phyloP scores from a whole-genome alignment of 2,329 filamentous ascomycete genomes.

The Epichloe uncinata region DNA sequence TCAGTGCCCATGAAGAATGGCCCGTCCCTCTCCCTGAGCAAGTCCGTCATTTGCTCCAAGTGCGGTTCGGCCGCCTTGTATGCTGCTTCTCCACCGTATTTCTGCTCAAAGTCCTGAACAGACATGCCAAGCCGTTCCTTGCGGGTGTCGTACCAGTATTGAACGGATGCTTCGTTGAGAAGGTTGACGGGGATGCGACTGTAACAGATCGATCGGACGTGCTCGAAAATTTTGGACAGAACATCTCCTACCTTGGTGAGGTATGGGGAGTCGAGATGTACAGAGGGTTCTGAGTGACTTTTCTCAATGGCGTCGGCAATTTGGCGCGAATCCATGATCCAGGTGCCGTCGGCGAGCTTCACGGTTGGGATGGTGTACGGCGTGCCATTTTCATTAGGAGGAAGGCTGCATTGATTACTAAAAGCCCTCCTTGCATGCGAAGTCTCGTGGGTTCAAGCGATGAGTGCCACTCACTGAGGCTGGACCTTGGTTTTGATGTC shows the following conservation, averaged over 20 bases:
- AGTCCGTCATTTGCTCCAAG: conserved; percentile 14
- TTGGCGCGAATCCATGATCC: conserved; percentile 48
- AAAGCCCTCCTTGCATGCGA: background rate
- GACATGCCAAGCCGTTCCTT: conserved; percentile 34
- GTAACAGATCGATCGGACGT: conserved; percentile 29
- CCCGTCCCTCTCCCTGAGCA: conserved; percentile 42
- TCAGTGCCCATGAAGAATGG: conserved; percentile 47
- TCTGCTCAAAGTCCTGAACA: conserved; percentile 33
- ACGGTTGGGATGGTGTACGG: conserved; percentile 33
- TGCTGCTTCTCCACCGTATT: conserved; percentile 33
- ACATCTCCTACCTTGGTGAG: conserved; percentile 30
- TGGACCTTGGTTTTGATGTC: conserved; percentile 39
- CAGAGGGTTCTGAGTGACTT: conserved; percentile 40
- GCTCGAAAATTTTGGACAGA: conserved; percentile 17
- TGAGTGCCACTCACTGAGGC: conserved; percentile 30
- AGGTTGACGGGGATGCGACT: conserved; percentile 35
- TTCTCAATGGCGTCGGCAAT: conserved; percentile 49
- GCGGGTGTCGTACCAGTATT: conserved; percentile 45
- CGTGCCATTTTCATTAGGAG: conserved; percentile 3
- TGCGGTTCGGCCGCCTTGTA: conserved; percentile 31
- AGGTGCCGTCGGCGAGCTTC: conserved; percentile 39
- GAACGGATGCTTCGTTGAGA: conserved; percentile 34
- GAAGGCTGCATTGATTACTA: background rate
- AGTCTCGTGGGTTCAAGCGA: background rate
- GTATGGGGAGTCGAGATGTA: conserved; percentile 42